Percentiles rank a stretch among this genome's conserved stretches.
Conservation (phyloP, 2,329 filamentous ascomycete species). For the Sporothrix brunneoviolacea region DNA sequence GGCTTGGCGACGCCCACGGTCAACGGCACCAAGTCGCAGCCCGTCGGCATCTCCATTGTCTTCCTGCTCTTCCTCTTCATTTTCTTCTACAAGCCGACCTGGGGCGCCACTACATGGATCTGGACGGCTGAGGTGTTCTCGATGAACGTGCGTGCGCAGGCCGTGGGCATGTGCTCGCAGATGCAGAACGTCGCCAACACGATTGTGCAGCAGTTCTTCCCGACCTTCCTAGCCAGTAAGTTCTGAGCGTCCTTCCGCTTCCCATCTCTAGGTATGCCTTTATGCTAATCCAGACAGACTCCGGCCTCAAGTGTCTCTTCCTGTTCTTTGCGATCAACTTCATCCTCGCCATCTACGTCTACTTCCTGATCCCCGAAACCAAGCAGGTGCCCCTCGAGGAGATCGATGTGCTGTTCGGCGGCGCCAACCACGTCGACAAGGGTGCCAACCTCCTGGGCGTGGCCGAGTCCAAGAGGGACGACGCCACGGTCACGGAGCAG, state of each 20-base stretch:
- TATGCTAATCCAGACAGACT: slow-evolving; percentile 1
- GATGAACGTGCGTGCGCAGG: slow-evolving; percentile 64
- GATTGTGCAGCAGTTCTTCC: slow-evolving; percentile 63
- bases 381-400: slow-evolving; percentile 45
- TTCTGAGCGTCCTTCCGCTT: neutral
- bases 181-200: slow-evolving; percentile 57
- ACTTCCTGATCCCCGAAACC: slow-evolving; percentile 41
- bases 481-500: slow-evolving; percentile 12
- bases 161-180: slow-evolving; percentile 57
- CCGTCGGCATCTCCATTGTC: slow-evolving; percentile 58
- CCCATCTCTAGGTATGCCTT: no score
- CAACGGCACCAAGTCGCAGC: slow-evolving; percentile 44
- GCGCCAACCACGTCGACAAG: slow-evolving; percentile 49
- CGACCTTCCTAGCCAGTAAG: slow-evolving; percentile 50
- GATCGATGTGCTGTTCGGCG: slow-evolving; percentile 50
- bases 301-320: slow-evolving; percentile 35
- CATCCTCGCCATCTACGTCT: slow-evolving; percentile 38
- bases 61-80: slow-evolving; percentile 59
- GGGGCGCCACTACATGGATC: slow-evolving; percentile 62
- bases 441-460: slow-evolving; percentile 40
- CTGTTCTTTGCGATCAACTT: slow-evolving; percentile 39
- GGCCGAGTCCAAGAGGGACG: slow-evolving; percentile 15
- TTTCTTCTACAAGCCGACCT: slow-evolving; percentile 59
- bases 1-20: slow-evolving; percentile 41
- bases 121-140: slow-evolving; percentile 61